Percentiles rank a stretch among this genome's conserved stretches.
Conservation (phyloP, 2,329 filamentous ascomycete species). For the Plectosphaerella plurivora region DNA sequence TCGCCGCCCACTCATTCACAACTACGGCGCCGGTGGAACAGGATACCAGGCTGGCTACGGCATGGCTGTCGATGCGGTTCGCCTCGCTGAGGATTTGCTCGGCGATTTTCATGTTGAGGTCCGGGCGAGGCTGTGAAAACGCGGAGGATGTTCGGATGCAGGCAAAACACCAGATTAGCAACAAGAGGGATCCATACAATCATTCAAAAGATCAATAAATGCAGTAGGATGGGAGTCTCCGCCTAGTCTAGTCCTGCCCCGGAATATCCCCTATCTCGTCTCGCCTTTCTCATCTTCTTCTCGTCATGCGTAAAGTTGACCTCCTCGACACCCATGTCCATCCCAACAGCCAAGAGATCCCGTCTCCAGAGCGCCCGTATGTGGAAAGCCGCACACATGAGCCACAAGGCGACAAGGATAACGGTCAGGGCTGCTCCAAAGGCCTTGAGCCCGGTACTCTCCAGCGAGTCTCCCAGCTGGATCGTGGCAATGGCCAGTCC, state of each 20-base stretch:
- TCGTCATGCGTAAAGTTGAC: slow-evolving; percentile 14
- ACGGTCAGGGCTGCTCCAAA: slow-evolving; percentile 47
- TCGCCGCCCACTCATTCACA: slow-evolving; percentile 27
- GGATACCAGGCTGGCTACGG: slow-evolving; percentile 39
- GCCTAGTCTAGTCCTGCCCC: too few species aligned
- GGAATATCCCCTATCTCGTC: too few species aligned
- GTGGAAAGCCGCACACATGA: slow-evolving; percentile 40
- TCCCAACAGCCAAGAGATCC: slow-evolving; percentile 46
- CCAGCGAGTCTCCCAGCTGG: slow-evolving; percentile 40
- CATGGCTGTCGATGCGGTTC: slow-evolving; percentile 31
- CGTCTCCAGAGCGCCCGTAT: slow-evolving; percentile 36
- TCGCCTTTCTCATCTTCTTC: slow-evolving; percentile 5
- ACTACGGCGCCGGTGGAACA: slow-evolving; percentile 40
- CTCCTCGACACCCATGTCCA: slow-evolving; percentile 45
- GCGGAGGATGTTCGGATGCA: too few species aligned
- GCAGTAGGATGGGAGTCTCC: too few species aligned
- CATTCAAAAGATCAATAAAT: too few species aligned
- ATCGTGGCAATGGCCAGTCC: slow-evolving; percentile 52
- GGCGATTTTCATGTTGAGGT: not conserved
- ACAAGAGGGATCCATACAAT: too few species aligned
- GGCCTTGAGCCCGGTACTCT: slow-evolving; percentile 39
- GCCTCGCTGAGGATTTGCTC: slow-evolving; percentile 21
- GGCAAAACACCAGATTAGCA: too few species aligned
- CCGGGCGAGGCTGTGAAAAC: not conserved
- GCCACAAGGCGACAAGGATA: slow-evolving; percentile 43